Conservation (phyloP, 1,284 basidiomycete species). For the Malassezia obtusa region DNA sequence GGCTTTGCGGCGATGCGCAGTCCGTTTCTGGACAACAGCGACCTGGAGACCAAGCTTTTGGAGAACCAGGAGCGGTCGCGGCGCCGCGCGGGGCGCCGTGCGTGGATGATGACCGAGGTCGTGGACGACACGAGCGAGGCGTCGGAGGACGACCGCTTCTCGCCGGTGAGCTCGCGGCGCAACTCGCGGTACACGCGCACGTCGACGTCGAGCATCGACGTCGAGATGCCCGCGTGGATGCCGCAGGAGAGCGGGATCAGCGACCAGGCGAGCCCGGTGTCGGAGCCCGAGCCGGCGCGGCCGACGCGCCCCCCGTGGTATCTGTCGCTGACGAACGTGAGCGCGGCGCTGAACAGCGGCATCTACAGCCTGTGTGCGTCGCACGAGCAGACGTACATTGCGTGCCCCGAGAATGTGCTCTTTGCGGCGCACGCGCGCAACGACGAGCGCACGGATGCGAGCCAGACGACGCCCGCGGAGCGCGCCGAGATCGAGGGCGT, state of each 20-base stretch:
- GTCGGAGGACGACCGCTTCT: slow-evolving; percentile 39
- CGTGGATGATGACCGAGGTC: slow-evolving; percentile 42
- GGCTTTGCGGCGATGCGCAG: slow-evolving; percentile 22
- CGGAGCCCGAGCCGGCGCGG: slow-evolving; percentile 2
- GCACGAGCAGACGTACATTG: slow-evolving; percentile 81
- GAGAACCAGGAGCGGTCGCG: slow-evolving; percentile 40
- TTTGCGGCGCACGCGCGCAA: slow-evolving; percentile 32
- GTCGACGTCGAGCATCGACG: not conserved
- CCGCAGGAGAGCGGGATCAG: slow-evolving; percentile 14
- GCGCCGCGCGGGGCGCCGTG: slow-evolving; percentile 30
- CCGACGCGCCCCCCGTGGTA: slow-evolving; percentile 57
- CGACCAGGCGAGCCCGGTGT: slow-evolving; percentile 13
- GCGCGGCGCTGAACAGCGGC: slow-evolving; percentile 89
- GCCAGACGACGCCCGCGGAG: slow-evolving; percentile 34
- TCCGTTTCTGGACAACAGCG: slow-evolving; percentile 24
- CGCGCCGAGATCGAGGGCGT: slow-evolving; percentile 36
- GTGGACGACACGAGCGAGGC: slow-evolving; percentile 37
- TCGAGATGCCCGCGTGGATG: not conserved
- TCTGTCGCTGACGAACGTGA: slow-evolving; percentile 70
- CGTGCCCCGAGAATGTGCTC: slow-evolving; percentile 81
- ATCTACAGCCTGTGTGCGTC: slow-evolving; percentile 71
- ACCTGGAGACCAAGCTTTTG: slow-evolving; percentile 32
- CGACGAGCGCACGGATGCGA: slow-evolving; percentile 35
- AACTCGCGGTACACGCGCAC: slow-evolving; percentile 13
- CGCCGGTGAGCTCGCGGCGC: slow-evolving; percentile 34